phyloP scores from a whole-genome alignment of 202 grass and related monocot species.

The Panicum hallii region DNA sequence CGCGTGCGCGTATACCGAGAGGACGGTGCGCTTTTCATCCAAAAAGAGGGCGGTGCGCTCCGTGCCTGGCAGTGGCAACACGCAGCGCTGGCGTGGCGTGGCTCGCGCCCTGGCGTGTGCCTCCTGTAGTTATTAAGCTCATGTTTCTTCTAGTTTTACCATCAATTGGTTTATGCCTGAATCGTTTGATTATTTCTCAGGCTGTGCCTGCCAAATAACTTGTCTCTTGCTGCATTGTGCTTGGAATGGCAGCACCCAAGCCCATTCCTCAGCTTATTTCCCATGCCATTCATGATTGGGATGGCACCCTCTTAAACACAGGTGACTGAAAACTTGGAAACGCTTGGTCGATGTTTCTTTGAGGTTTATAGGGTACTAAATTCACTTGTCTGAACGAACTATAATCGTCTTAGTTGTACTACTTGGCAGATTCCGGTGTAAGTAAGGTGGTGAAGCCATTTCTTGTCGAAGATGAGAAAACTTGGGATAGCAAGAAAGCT shows the following conservation, averaged over 20 bases:
- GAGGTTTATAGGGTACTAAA: not conserved
- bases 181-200: conserved; percentile 48
- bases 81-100: too few relatives aligned
- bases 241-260: conserved; percentile 72
- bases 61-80: too few relatives aligned
- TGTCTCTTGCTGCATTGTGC: conserved; percentile 35
- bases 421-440: conserved; percentile 71
- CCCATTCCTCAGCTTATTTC: conserved; percentile 54
- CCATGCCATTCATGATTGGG: conserved; percentile 92
- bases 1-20: too few relatives aligned
- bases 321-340: conserved; percentile 53
- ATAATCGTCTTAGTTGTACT: conserved; percentile 26
- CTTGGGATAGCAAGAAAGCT: conserved; percentile 79
- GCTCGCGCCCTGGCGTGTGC: too few relatives aligned
- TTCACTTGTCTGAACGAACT: conserved; percentile 21
- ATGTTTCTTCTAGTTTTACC: too few relatives aligned
- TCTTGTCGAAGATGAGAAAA: conserved; percentile 78
- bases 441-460: conserved; percentile 73
- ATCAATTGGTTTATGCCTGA: not conserved
- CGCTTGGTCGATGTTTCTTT: not conserved
- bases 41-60: too few relatives aligned
- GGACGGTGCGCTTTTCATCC: too few relatives aligned
- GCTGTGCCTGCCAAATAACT: conserved; percentile 42
- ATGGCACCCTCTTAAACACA: conserved; percentile 96
- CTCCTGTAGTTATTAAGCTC: too few relatives aligned